Evolutionary conservation across 106 monocot species (phyloP).

Genomic region (Dendrobium officinale): DNA sequence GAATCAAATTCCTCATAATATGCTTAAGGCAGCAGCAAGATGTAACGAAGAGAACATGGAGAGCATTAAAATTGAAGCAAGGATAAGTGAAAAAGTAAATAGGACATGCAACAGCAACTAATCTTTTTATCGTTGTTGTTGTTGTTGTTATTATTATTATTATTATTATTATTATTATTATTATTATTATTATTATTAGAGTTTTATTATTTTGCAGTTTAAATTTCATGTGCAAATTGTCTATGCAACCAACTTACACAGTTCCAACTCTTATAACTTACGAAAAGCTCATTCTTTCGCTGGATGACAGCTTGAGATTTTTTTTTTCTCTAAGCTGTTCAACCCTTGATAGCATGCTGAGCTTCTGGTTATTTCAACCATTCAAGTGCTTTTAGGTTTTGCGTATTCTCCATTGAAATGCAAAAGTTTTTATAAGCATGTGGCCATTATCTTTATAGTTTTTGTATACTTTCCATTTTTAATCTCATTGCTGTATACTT

Average conservation of each 20-base stretch:
- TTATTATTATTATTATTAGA: background rate
- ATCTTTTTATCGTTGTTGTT: background rate
- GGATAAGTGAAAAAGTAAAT: no score
- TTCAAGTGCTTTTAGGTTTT: background rate
- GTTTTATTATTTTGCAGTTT: background rate
- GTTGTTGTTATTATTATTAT: no score
- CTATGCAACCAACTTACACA: background rate
- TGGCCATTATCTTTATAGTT: no score
- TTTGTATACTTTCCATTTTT: no score
- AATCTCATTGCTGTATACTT: no score
- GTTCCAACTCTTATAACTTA: no score
- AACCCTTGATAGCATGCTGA: background rate
- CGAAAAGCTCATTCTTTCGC: background rate
- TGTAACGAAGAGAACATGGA: no score
- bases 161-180: no score
- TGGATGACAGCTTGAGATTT: background rate
- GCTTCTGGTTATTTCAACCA: background rate
- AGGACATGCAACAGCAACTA: no score
- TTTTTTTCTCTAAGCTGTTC: background rate
- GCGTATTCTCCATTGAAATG: background rate
- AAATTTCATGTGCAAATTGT: background rate
- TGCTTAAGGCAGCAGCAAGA: no score
- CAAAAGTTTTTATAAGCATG: background rate
- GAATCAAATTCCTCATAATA: no score
- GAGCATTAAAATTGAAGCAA: no score